Percentiles rank a stretch among this genome's conserved stretches.
These are phyloP conservation scores for Fusarium pilosicola DNA, from an alignment of 2,329 filamentous ascomycete species.

Conservation along the genomic window DNA sequence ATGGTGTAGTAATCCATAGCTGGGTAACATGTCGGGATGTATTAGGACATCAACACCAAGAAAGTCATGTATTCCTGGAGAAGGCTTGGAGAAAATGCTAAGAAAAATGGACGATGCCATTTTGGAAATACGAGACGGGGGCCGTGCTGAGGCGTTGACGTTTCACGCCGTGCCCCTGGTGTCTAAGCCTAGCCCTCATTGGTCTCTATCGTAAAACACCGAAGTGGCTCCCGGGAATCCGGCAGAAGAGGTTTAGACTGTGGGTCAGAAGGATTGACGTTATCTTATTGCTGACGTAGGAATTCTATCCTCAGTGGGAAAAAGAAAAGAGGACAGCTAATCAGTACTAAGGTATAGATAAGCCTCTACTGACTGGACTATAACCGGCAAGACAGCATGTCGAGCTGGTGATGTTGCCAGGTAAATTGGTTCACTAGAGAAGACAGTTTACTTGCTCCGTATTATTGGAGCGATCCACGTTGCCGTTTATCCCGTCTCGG, in stretches of 20 bases:
- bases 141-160: background rate
- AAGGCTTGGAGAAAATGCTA: background rate
- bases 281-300: background rate
- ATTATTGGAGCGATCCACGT: background rate
- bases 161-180: background rate
- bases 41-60: rapidly evolving
- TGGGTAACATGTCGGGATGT: background rate
- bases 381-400: too few relatives aligned
- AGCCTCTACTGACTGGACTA: too few relatives aligned
- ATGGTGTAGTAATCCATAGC: background rate
- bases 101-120: background rate
- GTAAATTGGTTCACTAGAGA: background rate
- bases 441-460: too few relatives aligned
- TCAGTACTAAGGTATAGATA: too few relatives aligned
- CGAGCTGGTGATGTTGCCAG: too few relatives aligned
- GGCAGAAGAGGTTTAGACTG: background rate
- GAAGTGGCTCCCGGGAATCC: background rate
- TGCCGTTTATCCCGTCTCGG: background rate
- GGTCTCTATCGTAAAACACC: background rate
- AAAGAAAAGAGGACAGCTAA: too few relatives aligned
- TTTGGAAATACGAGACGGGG: background rate
- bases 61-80: rapidly evolving
- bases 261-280: background rate
- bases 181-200: background rate
- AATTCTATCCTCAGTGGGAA: rapidly evolving